Evolutionary conservation across 495 filamentous ascomycete genomes (phyloP).

Genomic region (Penicillium canescens): DNA sequence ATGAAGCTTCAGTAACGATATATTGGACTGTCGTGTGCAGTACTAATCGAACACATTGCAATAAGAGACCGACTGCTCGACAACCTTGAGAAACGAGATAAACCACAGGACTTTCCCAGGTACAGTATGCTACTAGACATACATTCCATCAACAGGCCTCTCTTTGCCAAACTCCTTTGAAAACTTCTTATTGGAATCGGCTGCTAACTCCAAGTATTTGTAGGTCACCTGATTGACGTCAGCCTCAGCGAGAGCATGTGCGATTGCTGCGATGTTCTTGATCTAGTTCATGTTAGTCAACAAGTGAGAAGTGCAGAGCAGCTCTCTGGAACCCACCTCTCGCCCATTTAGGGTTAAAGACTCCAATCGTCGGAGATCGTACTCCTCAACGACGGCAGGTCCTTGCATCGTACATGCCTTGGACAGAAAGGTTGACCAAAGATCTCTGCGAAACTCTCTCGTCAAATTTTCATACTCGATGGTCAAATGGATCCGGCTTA

Average conservation of each 20-base stretch:
- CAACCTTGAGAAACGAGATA: not conserved
- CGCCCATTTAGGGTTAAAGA: constrained; percentile 23
- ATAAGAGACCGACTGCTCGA: not conserved
- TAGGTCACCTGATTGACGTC: constrained; percentile 16
- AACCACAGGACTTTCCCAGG: not conserved
- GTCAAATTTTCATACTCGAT: constrained; percentile 42
- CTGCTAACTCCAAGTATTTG: constrained; percentile 22
- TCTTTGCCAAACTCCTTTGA: constrained; percentile 18
- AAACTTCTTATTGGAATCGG: constrained; percentile 22
- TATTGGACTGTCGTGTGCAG: constrained; percentile 7
- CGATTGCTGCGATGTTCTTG: constrained; percentile 22
- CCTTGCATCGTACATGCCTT: constrained; percentile 16
- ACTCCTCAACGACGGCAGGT: constrained; percentile 13
- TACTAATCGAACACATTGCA: constrained; percentile 10
- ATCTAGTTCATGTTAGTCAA: constrained; percentile 17
- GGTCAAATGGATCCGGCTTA: constrained; percentile 44
- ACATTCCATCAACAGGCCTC: constrained; percentile 10
- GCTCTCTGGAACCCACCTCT: constrained; percentile 17
- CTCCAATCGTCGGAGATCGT: constrained; percentile 17
- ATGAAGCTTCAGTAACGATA: constrained; percentile 7
- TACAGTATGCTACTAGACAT: constrained; percentile 11
- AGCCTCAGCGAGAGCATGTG: constrained; percentile 19
- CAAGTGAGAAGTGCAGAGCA: constrained; percentile 3
- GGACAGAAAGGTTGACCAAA: constrained; percentile 23
- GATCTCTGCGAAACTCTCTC: constrained; percentile 14